Evolutionary conservation across 108 stramenopile species (phyloP).

Genomic region (Cyclotella distinguenda): DNA sequence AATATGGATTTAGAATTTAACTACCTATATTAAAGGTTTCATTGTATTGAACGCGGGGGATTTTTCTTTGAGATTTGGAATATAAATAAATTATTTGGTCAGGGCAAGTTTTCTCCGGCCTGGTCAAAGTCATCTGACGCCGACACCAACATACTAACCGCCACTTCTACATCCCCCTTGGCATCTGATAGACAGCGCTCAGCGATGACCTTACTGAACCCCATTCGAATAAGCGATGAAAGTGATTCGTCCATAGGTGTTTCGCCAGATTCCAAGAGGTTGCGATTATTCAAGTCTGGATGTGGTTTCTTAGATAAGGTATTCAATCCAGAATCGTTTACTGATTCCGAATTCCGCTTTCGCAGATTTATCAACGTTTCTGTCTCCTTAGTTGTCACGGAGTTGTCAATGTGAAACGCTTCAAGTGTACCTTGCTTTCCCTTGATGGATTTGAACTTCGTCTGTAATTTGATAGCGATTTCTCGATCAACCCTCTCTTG

Average conservation of each 20-base stretch:
- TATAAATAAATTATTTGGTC: no score
- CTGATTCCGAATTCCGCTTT: not conserved
- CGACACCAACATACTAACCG: constrained; percentile 38
- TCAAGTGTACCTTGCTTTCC: not conserved
- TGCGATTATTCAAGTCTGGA: not conserved
- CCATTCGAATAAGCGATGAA: constrained; percentile 28
- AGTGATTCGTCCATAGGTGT: not conserved
- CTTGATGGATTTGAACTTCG: not conserved
- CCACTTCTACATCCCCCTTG: constrained; percentile 30
- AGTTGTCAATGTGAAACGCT: not conserved
- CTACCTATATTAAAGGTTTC: no score
- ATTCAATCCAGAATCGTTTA: not conserved
- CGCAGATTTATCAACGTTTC: not conserved
- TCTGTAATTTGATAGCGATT: constrained; percentile 16
- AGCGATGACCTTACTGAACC: constrained; percentile 22
- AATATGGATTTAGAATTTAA: no score
- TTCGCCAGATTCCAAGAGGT: not conserved
- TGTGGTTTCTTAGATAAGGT: not conserved
- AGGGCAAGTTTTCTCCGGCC: no score
- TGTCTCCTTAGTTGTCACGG: not conserved
- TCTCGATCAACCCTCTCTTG: constrained; percentile 26
- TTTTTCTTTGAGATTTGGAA: no score
- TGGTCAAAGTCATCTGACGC: not conserved
- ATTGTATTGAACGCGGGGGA: no score
- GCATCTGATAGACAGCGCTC: constrained; percentile 24